Evolutionary conservation across 768 basidiomycete genomes (phyloP), one percentile per base, ranked within the genome.

Genomic region (Trichaptum fuscoviolaceum): DNA sequence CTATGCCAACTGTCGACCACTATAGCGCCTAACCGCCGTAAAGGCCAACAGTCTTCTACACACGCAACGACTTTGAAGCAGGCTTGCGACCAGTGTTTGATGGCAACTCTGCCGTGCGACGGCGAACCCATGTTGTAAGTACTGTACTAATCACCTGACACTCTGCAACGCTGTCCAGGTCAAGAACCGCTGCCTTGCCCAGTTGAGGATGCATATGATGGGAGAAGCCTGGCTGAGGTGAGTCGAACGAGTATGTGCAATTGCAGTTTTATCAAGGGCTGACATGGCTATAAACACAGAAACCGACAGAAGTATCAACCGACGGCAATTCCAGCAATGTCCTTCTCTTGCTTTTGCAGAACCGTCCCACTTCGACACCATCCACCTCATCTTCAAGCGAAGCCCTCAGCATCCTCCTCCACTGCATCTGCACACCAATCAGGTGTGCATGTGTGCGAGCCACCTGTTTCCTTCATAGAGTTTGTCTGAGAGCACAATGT

Each of bases 211-310:
- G 81, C 81, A 1, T 92, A 87, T 72, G 93, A 95, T 75, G 93
- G 93, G 63, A 82, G 93, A 70, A 93, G 92, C 76, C 82, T 95
- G 57, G 93, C 92, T 77, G 93, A 95, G 87, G 92, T 91, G 79
- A 80, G 89, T 77, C 25, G 35, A 36, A 7, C 35, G 17, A 18
- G 27, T 25, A 6, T 24, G 63, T 65, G 15, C 17, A 23, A 36
- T 66, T 18, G 27, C 30, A 7, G 36, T 69, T 10, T 24, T 65
- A 27, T 20, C 64, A 24, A 26, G 24, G 8, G 24, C 24, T 26
- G n/a, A 62, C 24, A 4, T 17, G 23, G 25, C 58, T 60, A 30
- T 30, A 60, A 23, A 12, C 64, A 65, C 77, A 95, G 92, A 93
- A 93, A 92, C 82, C 94, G 66, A 92, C 93, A n/a, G n/a, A n/a